Conservation (phyloP, 2,329 filamentous ascomycete species). For the Trichoderma guizhouense region DNA sequence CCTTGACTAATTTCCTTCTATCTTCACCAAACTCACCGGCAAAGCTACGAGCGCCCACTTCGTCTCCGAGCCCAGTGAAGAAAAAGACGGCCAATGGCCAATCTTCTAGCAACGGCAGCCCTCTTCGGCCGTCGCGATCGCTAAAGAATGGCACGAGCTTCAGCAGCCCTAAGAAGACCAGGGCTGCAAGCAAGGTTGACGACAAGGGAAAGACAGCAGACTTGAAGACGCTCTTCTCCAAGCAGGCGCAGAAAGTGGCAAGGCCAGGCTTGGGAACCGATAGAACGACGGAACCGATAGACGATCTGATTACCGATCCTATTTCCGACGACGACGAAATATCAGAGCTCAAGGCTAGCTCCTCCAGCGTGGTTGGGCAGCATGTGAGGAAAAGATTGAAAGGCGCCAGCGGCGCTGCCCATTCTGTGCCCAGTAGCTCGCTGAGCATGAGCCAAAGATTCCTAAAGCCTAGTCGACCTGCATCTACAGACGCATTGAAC, state of each 20-base stretch:
- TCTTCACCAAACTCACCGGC: slow-evolving; percentile 48
- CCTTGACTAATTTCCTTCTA: slow-evolving; percentile 51
- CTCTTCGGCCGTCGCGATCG: slow-evolving; percentile 26
- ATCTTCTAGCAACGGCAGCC: slow-evolving; percentile 16
- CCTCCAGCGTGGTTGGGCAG: slow-evolving; percentile 53
- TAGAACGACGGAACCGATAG: slow-evolving; percentile 32
- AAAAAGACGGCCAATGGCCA: slow-evolving; percentile 21
- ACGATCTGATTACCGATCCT: slow-evolving; percentile 51
- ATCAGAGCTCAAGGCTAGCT: slow-evolving; percentile 47
- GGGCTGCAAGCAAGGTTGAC: slow-evolving; percentile 37
- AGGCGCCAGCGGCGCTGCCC: slow-evolving; percentile 31
- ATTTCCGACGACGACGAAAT: slow-evolving; percentile 62
- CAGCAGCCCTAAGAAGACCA: slow-evolving; percentile 40
- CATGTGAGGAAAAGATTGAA: slow-evolving; percentile 53
- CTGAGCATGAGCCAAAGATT: slow-evolving; percentile 50
- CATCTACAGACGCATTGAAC: slow-evolving; percentile 30
- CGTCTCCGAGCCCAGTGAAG: slow-evolving; percentile 44
- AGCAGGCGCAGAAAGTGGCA: slow-evolving; percentile 52
- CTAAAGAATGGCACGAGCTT: slow-evolving; percentile 31
- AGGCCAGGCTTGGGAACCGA: slow-evolving; percentile 32
- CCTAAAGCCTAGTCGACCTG: slow-evolving; percentile 40
- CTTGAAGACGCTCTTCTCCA: slow-evolving; percentile 58
- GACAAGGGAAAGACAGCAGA: slow-evolving; percentile 55
- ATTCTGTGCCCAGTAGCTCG: slow-evolving; percentile 23
- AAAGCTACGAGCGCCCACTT: slow-evolving; percentile 31